These are phyloP conservation scores for Lentinula sp. DNA, from an alignment of 768 basidiomycete genomes.

Conservation along the genomic window DNA sequence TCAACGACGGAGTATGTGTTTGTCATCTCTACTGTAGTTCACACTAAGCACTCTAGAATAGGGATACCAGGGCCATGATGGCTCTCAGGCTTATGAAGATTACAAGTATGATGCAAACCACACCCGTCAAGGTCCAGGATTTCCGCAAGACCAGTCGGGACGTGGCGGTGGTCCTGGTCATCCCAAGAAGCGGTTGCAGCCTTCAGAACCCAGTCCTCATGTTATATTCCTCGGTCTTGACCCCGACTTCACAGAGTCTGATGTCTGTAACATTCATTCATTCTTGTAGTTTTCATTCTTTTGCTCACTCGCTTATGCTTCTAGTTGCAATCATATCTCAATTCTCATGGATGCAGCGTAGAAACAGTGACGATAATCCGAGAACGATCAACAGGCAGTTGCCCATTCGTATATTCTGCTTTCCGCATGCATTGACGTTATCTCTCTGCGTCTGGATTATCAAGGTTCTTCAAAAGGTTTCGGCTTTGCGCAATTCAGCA, in stretches of 20 bases:
- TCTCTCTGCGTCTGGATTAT: slow-evolving; percentile 57
- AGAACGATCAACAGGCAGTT: slow-evolving; percentile 95
- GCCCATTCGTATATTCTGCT: slow-evolving; percentile 69
- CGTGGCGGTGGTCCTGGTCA: slow-evolving; percentile 34
- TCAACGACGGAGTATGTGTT: slow-evolving; percentile 57
- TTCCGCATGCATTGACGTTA: slow-evolving; percentile 68
- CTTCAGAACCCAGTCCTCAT: slow-evolving; percentile 85
- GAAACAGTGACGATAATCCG: slow-evolving; percentile 93
- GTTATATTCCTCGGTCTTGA: slow-evolving; percentile 95
- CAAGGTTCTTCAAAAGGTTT: slow-evolving; percentile 93
- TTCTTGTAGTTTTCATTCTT: slow-evolving; percentile 18
- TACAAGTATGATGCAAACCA: slow-evolving; percentile 10
- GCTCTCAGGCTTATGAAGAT: slow-evolving; percentile 21
- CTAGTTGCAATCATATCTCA: slow-evolving; percentile 77
- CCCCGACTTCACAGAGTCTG: slow-evolving; percentile 86
- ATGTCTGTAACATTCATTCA: slow-evolving; percentile 47
- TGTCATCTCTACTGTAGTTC: slow-evolving; percentile 6
- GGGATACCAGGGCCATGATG: slow-evolving; percentile 39
- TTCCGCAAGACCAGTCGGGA: slow-evolving; percentile 42
- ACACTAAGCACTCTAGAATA: slow-evolving; percentile 37
- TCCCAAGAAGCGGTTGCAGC: slow-evolving; percentile 70
- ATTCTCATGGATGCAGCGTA: slow-evolving; percentile 64
- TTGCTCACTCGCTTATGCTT: slow-evolving; percentile 23
- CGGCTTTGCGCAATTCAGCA: slow-evolving; percentile 92
- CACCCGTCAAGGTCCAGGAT: slow-evolving; percentile 32